These are phyloP conservation scores for Komagataella populi DNA, from an alignment of 805 yeast species.

Conservation along the genomic window DNA sequence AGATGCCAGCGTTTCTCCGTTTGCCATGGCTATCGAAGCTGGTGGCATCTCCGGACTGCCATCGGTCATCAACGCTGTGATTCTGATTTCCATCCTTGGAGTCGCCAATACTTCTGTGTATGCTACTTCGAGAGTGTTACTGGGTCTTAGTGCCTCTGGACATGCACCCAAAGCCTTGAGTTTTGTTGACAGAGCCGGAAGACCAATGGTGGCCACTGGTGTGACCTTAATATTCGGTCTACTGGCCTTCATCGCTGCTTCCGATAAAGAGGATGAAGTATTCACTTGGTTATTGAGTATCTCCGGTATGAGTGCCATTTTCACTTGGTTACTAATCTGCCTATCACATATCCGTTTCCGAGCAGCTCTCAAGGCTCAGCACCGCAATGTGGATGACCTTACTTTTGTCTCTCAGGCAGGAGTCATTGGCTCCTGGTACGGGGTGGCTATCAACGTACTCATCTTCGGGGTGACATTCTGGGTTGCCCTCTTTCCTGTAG, in stretches of 20 bases:
- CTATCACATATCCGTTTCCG: constrained; percentile 60
- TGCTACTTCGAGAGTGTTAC: constrained; percentile 60
- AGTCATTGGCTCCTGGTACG: constrained; percentile 51
- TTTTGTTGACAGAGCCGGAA: constrained; percentile 63
- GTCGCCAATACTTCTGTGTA: constrained; percentile 68
- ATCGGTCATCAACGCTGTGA: constrained; percentile 61
- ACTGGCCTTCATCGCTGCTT: constrained; percentile 37
- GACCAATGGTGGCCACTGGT: constrained; percentile 60
- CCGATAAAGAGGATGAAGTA: constrained; percentile 45
- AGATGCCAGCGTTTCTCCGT: constrained; percentile 54
- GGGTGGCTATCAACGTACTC: constrained; percentile 39
- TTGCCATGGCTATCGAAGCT: constrained; percentile 53
- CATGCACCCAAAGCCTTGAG: constrained; percentile 49
- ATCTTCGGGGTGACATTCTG: constrained; percentile 71
- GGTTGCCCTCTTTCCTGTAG: constrained; percentile 62
- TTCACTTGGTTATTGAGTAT: constrained; percentile 71
- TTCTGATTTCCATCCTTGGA: constrained; percentile 57
- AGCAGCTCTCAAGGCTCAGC: constrained; percentile 49
- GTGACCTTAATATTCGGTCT: constrained; percentile 40
- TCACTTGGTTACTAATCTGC: constrained; percentile 71
- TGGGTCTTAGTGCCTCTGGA: constrained; percentile 58
- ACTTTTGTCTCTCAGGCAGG: constrained; percentile 59
- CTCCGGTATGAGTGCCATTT: constrained; percentile 64
- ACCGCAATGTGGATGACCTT: constrained; percentile 53
- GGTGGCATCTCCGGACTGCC: constrained; percentile 58